These are phyloP conservation scores for Cladosporium sp. DNA, from an alignment of 2,329 filamentous ascomycete genomes.

Conservation along the genomic window DNA sequence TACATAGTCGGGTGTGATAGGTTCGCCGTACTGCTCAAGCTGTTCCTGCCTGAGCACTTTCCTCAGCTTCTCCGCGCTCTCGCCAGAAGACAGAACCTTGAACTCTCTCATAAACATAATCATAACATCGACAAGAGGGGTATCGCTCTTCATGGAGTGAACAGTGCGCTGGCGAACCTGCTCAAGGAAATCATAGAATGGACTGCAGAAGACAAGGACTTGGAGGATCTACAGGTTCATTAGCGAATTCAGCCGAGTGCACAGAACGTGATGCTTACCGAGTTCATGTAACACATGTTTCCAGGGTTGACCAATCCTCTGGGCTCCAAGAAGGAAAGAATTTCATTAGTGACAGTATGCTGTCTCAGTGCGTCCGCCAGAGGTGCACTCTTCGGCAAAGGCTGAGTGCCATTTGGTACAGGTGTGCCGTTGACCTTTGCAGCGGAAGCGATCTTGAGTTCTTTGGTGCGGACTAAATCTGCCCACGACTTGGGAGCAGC, in stretches of 20 bases:
- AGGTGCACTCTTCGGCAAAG: conserved; percentile 47
- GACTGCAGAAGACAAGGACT: conserved; percentile 87
- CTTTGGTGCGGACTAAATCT: conserved; percentile 58
- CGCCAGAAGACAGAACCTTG: conserved; percentile 74
- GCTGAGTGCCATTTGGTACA: conserved; percentile 31
- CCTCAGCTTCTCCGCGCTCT: conserved; percentile 68
- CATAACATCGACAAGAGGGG: conserved; percentile 90
- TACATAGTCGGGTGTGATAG: conserved; percentile 90
- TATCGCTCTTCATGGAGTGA: conserved; percentile 92
- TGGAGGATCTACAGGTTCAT: conserved; percentile 68
- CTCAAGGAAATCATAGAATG: conserved; percentile 92
- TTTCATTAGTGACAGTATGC: conserved; percentile 64
- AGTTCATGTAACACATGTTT: conserved; percentile 99
- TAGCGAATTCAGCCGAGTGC: neutral
- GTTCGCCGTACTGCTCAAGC: conserved; percentile 83
- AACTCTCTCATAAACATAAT: conserved; percentile 97
- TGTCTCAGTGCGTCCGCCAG: conserved; percentile 72
- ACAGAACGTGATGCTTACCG: conserved; percentile 57
- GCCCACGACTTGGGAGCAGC: conserved; percentile 59
- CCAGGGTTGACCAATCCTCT: conserved; percentile 93
- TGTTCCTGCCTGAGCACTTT: conserved; percentile 74
- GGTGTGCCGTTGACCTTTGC: conserved; percentile 23
- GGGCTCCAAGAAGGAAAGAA: conserved; percentile 81
- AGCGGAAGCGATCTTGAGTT: conserved; percentile 28
- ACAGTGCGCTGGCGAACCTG: conserved; percentile 77